A percentile compares a stretch with the other conserved stretches of the same genome.
These are phyloP conservation scores for Globisporangium rhizosaccharum DNA, from an alignment of 352 stramenopile genomes.

Conservation along the genomic window DNA sequence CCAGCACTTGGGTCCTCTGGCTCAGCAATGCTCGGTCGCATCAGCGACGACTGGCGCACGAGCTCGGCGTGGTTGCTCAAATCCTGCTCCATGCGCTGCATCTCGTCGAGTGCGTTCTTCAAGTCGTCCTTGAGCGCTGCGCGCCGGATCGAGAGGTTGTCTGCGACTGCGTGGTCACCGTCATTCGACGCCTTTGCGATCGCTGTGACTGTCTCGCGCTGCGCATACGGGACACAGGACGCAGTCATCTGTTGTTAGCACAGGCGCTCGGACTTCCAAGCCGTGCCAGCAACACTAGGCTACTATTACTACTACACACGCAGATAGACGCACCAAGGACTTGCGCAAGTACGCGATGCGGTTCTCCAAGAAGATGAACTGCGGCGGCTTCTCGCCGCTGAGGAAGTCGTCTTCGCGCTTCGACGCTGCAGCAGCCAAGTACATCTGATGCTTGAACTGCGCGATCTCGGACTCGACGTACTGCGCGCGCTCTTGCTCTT, in stretches of 20 bases:
- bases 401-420: conserved; percentile 77
- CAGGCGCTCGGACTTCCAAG: neutral
- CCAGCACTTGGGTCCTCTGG: conserved; percentile 4
- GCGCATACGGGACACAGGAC: neutral
- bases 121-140: conserved; percentile 65
- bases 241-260: neutral
- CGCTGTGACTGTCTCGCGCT: conserved; percentile 55
- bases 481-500: conserved; percentile 49
- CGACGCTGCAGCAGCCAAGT: conserved; percentile 49
- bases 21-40: conserved; percentile 18
- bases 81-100: conserved; percentile 64
- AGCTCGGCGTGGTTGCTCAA: conserved; percentile 23
- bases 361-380: conserved; percentile 76
- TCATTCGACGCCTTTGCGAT: conserved; percentile 49
- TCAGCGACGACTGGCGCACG: conserved; percentile 23
- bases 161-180: conserved; percentile 47
- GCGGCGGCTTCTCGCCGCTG: conserved; percentile 67
- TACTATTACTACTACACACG: neutral
- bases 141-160: conserved; percentile 61
- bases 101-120: conserved; percentile 60
- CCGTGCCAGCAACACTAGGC: neutral
- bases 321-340: conserved; percentile 40
- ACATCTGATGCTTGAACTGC: conserved; percentile 63
- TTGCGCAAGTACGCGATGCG: conserved; percentile 62
- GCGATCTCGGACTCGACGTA: conserved; percentile 59